Evolutionary conservation across 768 basidiomycete species (phyloP).

Genomic region (Lepiota subincarnata): DNA sequence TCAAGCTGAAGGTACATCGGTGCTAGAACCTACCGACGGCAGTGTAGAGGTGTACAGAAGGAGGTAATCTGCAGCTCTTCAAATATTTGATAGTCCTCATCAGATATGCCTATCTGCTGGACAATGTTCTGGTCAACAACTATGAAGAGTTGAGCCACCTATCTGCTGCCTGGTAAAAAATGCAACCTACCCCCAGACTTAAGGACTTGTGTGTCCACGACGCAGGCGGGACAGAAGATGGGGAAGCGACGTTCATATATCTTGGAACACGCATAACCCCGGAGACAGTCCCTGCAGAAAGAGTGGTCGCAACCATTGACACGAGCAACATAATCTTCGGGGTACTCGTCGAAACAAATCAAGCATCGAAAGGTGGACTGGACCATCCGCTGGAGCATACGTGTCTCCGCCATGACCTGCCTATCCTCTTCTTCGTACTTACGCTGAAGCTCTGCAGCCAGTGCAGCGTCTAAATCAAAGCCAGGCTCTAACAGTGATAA

Average conservation of each 20-base stretch:
- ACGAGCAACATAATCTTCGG: slow-evolving; percentile 36
- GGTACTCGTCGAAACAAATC: slow-evolving; percentile 43
- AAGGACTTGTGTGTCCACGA: neutral
- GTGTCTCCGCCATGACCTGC: neutral
- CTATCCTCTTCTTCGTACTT: slow-evolving; percentile 4
- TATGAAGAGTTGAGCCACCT: neutral
- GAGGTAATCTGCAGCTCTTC: slow-evolving; percentile 11
- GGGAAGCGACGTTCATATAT: slow-evolving; percentile 6
- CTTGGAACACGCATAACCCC: slow-evolving; percentile 1
- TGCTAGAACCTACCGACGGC: slow-evolving; percentile 1
- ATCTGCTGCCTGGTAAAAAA: too few species aligned
- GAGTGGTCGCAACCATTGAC: slow-evolving; percentile 38
- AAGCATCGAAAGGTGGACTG: slow-evolving; percentile 33
- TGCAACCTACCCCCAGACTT: slow-evolving; percentile 3
- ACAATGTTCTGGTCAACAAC: slow-evolving; percentile 2
- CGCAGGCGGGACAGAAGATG: slow-evolving; percentile 5
- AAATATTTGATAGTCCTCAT: slow-evolving; percentile 8
- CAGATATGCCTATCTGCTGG: slow-evolving; percentile 9
- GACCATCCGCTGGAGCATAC: neutral
- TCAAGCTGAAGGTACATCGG: neutral
- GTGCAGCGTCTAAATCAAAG: slow-evolving; percentile 1
- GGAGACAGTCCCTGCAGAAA: slow-evolving; percentile 9
- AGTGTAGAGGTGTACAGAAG: slow-evolving; percentile 7
- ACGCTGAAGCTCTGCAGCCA: slow-evolving; percentile 7
- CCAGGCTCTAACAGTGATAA: neutral